Conservation (phyloP, 805 yeast genomes). For the Suhomyces tanzawaensis region DNA sequence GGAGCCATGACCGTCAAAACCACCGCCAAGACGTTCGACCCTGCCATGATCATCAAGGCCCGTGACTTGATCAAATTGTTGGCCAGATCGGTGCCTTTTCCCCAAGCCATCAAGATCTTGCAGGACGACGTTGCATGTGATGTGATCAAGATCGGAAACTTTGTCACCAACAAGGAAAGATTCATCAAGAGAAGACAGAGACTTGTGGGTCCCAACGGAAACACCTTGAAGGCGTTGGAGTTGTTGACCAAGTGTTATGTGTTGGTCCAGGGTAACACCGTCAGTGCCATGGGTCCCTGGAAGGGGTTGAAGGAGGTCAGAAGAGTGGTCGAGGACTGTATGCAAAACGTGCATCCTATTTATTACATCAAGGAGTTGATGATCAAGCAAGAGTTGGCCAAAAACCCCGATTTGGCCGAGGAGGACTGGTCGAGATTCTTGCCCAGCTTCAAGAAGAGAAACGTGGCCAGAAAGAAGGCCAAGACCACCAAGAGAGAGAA, state of each 20-base stretch:
- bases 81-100: slow-evolving; percentile 95
- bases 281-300: slow-evolving; percentile 93
- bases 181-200: slow-evolving; percentile 95
- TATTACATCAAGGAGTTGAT: slow-evolving; percentile 95
- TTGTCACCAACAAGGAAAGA: slow-evolving; percentile 86
- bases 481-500: slow-evolving; percentile 60
- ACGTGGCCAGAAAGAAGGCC: slow-evolving; percentile 90
- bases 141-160: slow-evolving; percentile 89
- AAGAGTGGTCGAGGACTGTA: slow-evolving; percentile 95
- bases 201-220: slow-evolving; percentile 94
- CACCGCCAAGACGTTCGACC: slow-evolving; percentile 92
- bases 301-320: slow-evolving; percentile 90
- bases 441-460: slow-evolving; percentile 95
- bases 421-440: slow-evolving; percentile 97
- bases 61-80: slow-evolving; percentile 89
- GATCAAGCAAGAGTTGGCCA: slow-evolving; percentile 94
- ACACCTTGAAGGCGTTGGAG: slow-evolving; percentile 93
- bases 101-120: slow-evolving; percentile 89
- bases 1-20: slow-evolving; percentile 98
- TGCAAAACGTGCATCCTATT: slow-evolving; percentile 96
- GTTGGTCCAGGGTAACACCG: slow-evolving; percentile 96
- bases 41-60: slow-evolving; percentile 89
- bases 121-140: slow-evolving; percentile 95
- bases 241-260: slow-evolving; percentile 93
- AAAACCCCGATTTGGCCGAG: slow-evolving; percentile 90